These are phyloP conservation scores for Artemisia annua DNA, from an alignment of 129 eudicot genomes.

Conservation along the genomic window DNA sequence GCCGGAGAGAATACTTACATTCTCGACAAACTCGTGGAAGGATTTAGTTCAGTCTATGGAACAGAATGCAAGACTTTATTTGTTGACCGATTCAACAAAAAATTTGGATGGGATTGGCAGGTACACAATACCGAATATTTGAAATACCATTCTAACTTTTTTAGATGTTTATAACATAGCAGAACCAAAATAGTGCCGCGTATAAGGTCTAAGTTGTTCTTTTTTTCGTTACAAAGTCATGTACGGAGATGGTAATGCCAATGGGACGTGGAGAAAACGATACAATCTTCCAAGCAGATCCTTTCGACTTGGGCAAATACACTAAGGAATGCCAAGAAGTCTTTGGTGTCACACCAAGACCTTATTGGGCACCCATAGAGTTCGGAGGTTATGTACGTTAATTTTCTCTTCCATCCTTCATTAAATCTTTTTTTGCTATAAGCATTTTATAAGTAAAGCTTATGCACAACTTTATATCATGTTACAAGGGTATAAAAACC, in stretches of 20 bases:
- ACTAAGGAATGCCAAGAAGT: slow-evolving; percentile 23
- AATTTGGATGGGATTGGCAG: slow-evolving; percentile 47
- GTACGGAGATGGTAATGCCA: no score
- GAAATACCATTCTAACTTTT: neutral
- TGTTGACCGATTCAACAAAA: neutral
- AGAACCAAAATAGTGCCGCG: no score
- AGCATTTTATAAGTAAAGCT: no score
- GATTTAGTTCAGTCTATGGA: slow-evolving; percentile 1
- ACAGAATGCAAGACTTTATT: neutral
- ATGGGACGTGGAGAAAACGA: no score
- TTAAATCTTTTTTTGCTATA: no score
- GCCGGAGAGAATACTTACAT: slow-evolving; percentile 15
- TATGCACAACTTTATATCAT: no score
- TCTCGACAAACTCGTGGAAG: slow-evolving; percentile 4
- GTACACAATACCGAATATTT: slow-evolving; percentile 12
- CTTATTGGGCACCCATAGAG: slow-evolving; percentile 38
- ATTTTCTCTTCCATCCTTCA: no score
- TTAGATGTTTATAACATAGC: no score
- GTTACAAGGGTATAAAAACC: neutral
- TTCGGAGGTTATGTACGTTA: slow-evolving; percentile 19
- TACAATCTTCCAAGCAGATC: no score
- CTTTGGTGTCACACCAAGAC: slow-evolving; percentile 40
- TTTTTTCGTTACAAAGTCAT: no score
- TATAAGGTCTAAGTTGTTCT: no score
- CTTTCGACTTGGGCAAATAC: slow-evolving; percentile 28